Percentiles rank a stretch among this genome's conserved stretches.
These are phyloP conservation scores for Aquilaria sinensis DNA, from an alignment of 345 rosid genomes.

Conservation along the genomic window DNA sequence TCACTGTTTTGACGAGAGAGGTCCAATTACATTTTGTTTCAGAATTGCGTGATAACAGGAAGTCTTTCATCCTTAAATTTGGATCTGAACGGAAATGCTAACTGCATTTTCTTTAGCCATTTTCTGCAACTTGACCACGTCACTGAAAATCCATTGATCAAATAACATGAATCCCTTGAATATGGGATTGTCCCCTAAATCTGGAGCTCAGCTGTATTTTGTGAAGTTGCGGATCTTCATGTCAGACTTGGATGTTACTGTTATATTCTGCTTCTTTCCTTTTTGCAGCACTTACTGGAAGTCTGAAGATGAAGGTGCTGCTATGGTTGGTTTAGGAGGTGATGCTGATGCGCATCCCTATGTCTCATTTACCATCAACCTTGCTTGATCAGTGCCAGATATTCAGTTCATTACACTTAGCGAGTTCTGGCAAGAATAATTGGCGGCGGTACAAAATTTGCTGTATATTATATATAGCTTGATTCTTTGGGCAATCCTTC, in stretches of 20 bases:
- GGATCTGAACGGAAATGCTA: too few species aligned
- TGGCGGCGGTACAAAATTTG: conserved; percentile 18
- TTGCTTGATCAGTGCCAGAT: conserved; percentile 34
- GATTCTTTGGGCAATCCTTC: conserved; percentile 35
- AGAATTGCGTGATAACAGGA: too few species aligned
- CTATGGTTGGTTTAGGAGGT: conserved; percentile 73
- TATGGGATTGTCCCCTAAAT: neutral
- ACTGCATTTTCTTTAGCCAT: too few species aligned
- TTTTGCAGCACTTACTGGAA: conserved; percentile 83
- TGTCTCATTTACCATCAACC: conserved; percentile 91
- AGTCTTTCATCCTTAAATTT: too few species aligned
- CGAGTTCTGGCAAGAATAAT: conserved; percentile 21
- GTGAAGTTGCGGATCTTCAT: neutral
- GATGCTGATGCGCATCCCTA: conserved; percentile 78
- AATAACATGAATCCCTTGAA: conserved; percentile 1
- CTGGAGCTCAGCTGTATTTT: neutral
- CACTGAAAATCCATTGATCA: neutral
- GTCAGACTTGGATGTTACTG: neutral
- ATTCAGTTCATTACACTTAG: conserved; percentile 2
- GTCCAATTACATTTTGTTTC: too few species aligned
- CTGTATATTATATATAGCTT: conserved; percentile 28
- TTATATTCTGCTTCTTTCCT: conserved; percentile 7
- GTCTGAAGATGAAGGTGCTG: conserved; percentile 81
- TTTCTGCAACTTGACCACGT: neutral
- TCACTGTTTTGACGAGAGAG: too few species aligned